These are phyloP conservation scores for Lachancea nothofagi DNA, from an alignment of 805 yeast species.

Conservation along the genomic window DNA sequence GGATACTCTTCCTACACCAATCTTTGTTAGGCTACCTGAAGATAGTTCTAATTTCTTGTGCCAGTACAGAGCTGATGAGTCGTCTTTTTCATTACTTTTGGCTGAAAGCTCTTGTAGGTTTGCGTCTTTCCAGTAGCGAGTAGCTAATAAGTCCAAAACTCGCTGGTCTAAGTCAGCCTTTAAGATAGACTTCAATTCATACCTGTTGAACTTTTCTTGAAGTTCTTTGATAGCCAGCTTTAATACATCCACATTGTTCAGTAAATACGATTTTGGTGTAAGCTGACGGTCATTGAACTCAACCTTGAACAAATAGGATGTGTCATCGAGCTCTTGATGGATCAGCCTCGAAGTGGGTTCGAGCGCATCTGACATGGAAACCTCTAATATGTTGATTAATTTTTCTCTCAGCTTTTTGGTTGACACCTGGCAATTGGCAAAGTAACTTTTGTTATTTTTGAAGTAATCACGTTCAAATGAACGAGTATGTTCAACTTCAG, in stretches of 20 bases:
- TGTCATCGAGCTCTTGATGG: conserved; percentile 87
- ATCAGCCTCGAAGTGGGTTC: conserved; percentile 83
- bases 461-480: conserved; percentile 65
- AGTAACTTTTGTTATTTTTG: conserved; percentile 53
- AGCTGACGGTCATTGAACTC: conserved; percentile 92
- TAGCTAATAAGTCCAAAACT: conserved; percentile 80
- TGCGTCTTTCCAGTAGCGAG: conserved; percentile 79
- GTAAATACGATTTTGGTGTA: conserved; percentile 91
- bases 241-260: conserved; percentile 82
- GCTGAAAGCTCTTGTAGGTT: conserved; percentile 47
- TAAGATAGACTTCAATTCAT: conserved; percentile 71
- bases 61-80: conserved; percentile 65
- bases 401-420: conserved; percentile 71
- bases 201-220: conserved; percentile 73
- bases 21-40: conserved; percentile 76
- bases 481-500: conserved; percentile 41
- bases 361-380: conserved; percentile 82
- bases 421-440: conserved; percentile 64
- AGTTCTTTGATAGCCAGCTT: conserved; percentile 84
- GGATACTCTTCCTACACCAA: conserved; percentile 89
- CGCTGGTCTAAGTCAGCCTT: conserved; percentile 84
- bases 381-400: conserved; percentile 80
- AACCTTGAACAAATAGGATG: conserved; percentile 87
- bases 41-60: conserved; percentile 78
- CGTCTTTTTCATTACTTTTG: conserved; percentile 43